phyloP scores from a whole-genome alignment of 2,329 filamentous ascomycete genomes.

The Aspergillus luchuensis region DNA sequence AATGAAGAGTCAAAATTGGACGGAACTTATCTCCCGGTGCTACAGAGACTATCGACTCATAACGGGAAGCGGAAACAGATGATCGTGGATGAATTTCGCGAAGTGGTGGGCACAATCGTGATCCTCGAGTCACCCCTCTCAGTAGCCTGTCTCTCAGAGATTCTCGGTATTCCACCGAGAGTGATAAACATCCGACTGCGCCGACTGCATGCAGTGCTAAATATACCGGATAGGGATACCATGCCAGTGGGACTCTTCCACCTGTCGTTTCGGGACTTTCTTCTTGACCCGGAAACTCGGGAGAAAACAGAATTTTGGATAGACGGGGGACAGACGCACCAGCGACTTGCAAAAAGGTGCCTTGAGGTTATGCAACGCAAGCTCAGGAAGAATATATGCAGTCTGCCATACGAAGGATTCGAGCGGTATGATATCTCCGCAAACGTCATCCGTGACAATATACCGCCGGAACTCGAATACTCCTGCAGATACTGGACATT shows the following conservation, averaged over 20 bases:
- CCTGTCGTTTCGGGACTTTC: constrained; percentile 13
- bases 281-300: constrained; percentile 23
- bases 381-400: constrained; percentile 20
- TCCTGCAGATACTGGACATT: constrained; percentile 33
- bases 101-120: constrained; percentile 18
- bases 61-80: too few relatives aligned
- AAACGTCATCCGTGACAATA: too few relatives aligned
- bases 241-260: constrained; percentile 5
- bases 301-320: constrained; percentile 3
- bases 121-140: constrained; percentile 27
- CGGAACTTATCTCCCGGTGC: too few relatives aligned
- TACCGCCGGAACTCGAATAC: constrained; percentile 27
- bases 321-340: too few relatives aligned
- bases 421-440: neutral
- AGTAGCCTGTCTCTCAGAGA: too few relatives aligned
- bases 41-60: too few relatives aligned
- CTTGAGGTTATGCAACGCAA: constrained; percentile 19
- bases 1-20: too few relatives aligned
- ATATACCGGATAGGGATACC: neutral
- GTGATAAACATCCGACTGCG: neutral
- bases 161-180: neutral
- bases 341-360: constrained; percentile 26
- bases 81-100: too few relatives aligned
- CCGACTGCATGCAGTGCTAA: constrained; percentile 1
- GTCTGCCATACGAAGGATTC: constrained; percentile 14